A percentile compares a stretch with the other conserved stretches of the same genome.
Evolutionary conservation across 225 moss, liverwort and hornwort genomes (phyloP).

Genomic region (Bryoerythrophyllum caledonicum): DNA sequence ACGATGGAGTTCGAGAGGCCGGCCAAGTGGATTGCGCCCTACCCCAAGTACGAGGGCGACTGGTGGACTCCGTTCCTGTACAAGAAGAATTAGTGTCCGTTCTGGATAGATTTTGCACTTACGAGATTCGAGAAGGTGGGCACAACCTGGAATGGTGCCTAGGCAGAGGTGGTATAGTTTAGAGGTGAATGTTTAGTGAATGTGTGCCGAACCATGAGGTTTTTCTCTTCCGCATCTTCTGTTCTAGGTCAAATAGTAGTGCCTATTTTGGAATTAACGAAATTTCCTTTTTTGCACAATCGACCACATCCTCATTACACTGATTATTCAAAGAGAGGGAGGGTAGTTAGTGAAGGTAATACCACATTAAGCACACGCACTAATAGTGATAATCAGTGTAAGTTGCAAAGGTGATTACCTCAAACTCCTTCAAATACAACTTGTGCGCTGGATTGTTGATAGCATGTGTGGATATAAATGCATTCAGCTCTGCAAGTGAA

Average conservation of each 20-base stretch:
- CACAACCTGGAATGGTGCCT: conserved; percentile 18
- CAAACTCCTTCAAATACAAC: conserved; percentile 75
- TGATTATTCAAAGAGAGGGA: too few relatives aligned
- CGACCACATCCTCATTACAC: too few relatives aligned
- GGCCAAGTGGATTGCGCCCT: conserved; percentile 84
- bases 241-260: not conserved
- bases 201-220: conserved; percentile 24
- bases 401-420: conserved; percentile 52
- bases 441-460: conserved; percentile 63
- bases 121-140: conserved; percentile 17
- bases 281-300: not conserved
- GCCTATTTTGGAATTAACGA: conserved; percentile 18
- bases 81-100: conserved; percentile 40
- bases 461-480: conserved; percentile 72
- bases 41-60: conserved; percentile 85
- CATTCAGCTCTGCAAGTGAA: conserved; percentile 54
- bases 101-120: conserved; percentile 35
- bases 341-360: too few relatives aligned
- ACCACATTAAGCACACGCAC: too few relatives aligned
- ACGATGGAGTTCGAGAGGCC: conserved; percentile 78
- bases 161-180: conserved; percentile 32
- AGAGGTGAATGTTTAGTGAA: conserved; percentile 21
- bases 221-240: conserved; percentile 12
- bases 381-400: not conserved
- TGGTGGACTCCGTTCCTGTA: conserved; percentile 98